A percentile compares a stretch with the other conserved stretches of the same genome.
phyloP scores from a whole-genome alignment of 805 yeast species.

The Barnettozyma botsteinii region DNA sequence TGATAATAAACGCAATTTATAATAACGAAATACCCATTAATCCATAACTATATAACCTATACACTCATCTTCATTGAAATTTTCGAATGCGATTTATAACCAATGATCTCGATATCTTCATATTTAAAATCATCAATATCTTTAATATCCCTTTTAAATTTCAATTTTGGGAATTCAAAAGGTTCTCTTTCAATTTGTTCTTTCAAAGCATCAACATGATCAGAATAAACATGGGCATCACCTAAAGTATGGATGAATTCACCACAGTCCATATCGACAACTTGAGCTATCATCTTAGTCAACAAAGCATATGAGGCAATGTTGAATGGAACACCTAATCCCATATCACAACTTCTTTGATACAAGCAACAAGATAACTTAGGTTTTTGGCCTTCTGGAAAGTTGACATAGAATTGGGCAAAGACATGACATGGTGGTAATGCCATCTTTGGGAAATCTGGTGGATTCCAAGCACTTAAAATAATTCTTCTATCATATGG shows the following conservation, averaged over 20 bases:
- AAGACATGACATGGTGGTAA: constrained; percentile 98
- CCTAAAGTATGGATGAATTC: constrained; percentile 95
- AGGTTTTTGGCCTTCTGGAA: constrained; percentile 60
- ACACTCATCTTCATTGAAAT: constrained; percentile 98
- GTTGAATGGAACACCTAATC: constrained; percentile 98
- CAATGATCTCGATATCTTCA: constrained; percentile 81
- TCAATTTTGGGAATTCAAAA: constrained; percentile 70
- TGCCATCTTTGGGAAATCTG: constrained; percentile 91
- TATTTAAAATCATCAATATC: constrained; percentile 81
- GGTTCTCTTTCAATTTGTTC: constrained; percentile 77
- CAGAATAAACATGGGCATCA: constrained; percentile 91
- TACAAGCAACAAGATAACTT: constrained; percentile 81
- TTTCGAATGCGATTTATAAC: constrained; percentile 74
- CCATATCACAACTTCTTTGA: constrained; percentile 99
- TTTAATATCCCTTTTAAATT: constrained; percentile 58
- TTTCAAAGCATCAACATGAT: constrained; percentile 87
- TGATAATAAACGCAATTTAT: no score
- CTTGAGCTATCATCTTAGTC: constrained; percentile 91
- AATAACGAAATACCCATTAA: no score
- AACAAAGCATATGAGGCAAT: constrained; percentile 93
- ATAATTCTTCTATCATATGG: constrained; percentile 95
- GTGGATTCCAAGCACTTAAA: constrained; percentile 97
- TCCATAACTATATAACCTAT: constrained; percentile 34
- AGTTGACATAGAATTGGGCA: constrained; percentile 89
- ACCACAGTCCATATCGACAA: constrained; percentile 93